Percentiles rank a stretch among this genome's conserved stretches.
Conservation (phyloP, 345 rosid genomes). For the Salix exigua region DNA sequence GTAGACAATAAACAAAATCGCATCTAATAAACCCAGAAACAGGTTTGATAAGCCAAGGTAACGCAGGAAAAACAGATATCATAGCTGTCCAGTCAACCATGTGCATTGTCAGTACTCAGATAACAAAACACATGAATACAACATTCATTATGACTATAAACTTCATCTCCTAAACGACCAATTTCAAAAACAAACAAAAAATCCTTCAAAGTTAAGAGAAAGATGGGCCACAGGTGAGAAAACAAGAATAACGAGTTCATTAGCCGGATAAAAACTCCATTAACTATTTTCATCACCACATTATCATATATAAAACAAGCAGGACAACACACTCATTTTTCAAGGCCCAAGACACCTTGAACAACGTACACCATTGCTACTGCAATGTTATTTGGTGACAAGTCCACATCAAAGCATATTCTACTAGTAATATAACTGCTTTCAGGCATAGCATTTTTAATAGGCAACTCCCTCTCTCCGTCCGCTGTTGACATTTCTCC, state of each 20-base stretch:
- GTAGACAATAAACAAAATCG: constrained; percentile 4
- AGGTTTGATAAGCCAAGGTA: constrained; percentile 97
- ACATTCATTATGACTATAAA: not conserved
- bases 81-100: constrained; percentile 91
- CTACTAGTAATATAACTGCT: constrained; percentile 30
- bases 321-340: constrained; percentile 73
- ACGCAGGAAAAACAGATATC: constrained; percentile 81
- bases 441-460: constrained; percentile 34
- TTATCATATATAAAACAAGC: not conserved
- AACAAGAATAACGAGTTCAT: not conserved
- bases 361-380: constrained; percentile 98
- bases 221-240: not conserved
- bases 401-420: constrained; percentile 61
- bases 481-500: constrained; percentile 44
- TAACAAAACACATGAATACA: not conserved
- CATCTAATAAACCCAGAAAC: constrained; percentile 93
- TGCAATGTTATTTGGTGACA: constrained; percentile 88
- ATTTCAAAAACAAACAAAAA: not conserved
- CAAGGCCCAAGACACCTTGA: constrained; percentile 96
- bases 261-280: not conserved
- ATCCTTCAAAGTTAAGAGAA: not conserved
- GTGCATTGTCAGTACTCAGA: constrained; percentile 45
- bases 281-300: not conserved
- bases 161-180: not conserved
- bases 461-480: constrained; percentile 29